phyloP scores from a whole-genome alignment of 1,139 yeast genomes.

The Kluyveromyces marxianus region DNA sequence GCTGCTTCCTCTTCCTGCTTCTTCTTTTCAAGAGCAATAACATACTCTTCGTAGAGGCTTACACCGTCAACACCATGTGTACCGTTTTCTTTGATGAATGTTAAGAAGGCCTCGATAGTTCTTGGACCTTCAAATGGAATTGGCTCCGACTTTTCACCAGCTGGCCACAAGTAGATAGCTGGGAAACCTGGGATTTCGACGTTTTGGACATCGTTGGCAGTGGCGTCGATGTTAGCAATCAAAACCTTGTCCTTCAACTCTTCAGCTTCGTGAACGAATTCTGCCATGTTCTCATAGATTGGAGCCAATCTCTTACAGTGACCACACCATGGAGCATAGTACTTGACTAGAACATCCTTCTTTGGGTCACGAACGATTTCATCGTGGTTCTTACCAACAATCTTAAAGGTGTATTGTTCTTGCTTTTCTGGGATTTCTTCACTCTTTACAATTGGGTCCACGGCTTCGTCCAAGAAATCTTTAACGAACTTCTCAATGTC shows the following conservation, averaged over 20 bases:
- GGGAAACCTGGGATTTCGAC: slow-evolving; percentile 87
- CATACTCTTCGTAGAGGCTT: slow-evolving; percentile 32
- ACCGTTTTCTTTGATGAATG: slow-evolving; percentile 63
- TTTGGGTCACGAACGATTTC: slow-evolving; percentile 55
- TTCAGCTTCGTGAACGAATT: slow-evolving; percentile 45
- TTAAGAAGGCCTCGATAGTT: slow-evolving; percentile 62
- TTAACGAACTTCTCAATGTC: slow-evolving; percentile 55
- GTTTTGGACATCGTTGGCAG: slow-evolving; percentile 71
- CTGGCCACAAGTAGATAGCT: slow-evolving; percentile 86
- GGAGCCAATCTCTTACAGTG: slow-evolving; percentile 97
- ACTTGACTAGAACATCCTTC: slow-evolving; percentile 87
- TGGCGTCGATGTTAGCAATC: slow-evolving; percentile 84
- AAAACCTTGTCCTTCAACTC: slow-evolving; percentile 46
- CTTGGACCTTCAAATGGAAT: slow-evolving; percentile 64
- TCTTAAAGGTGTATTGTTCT: slow-evolving; percentile 62
- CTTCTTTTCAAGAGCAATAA: slow-evolving; percentile 28
- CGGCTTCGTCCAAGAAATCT: slow-evolving; percentile 55
- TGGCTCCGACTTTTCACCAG: slow-evolving; percentile 72
- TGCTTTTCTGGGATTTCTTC: slow-evolving; percentile 81
- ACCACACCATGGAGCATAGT: slow-evolving; percentile 99
- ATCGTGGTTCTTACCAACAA: slow-evolving; percentile 82
- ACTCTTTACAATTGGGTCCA: slow-evolving; percentile 71
- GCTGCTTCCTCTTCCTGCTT: slow-evolving; percentile 9
- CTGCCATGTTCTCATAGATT: slow-evolving; percentile 79
- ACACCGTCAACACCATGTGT: slow-evolving; percentile 50